Base-by-base conservation (phyloP, 805 yeast genomes). In the Yamadazyma phyllophila region DNA sequence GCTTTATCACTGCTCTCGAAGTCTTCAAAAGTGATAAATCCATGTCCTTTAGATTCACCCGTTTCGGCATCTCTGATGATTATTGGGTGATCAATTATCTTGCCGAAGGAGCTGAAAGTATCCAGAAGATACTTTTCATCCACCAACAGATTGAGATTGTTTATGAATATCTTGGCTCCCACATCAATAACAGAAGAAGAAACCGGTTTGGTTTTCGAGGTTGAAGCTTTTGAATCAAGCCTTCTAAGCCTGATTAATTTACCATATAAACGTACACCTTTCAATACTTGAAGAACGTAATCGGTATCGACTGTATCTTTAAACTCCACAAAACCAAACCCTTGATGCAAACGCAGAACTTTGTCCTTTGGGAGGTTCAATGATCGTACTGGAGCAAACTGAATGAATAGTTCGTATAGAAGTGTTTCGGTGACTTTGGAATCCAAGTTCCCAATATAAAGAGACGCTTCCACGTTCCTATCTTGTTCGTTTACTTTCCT, bases 261-360 rank as follows among this genome's bases (percentile, higher is more conserved):
- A 1, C 83, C 87, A 59, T 62, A 87, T 38, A 91, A 63, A 32
- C 78, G 66, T 1, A 81, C 66, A 6, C 89, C 90, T 47, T 76
- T 69, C 59, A 88, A 61, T 1, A 86, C 63, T 47, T 77, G 73
- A 30, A 77, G 63, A 1, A 82, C 88, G 60, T 90, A 92, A 7
- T 81, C 84, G 0, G 85, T 84, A 54, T 89, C 97, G 14, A 65
- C 70, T 2, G 67, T 65, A 12, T 72, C 67, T 41, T 69, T 64
- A 56, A 86, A 83, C 59, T 88, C 94, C 1, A 86, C 85, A 65
- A 94, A 92, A 8, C 96, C 97, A 67, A 73, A 92, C 4, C 97
- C 97, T 57, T 85, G 95, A 56, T 86, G 90, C 1, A 77, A 69
- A 48, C 78, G 79, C 26, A 80, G 65, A 3, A 90, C 72, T 50